Evolutionary conservation across 306 rosid genomes (phyloP), one percentile per base, ranked within the genome.

Genomic region (Cucurbita maxima): DNA sequence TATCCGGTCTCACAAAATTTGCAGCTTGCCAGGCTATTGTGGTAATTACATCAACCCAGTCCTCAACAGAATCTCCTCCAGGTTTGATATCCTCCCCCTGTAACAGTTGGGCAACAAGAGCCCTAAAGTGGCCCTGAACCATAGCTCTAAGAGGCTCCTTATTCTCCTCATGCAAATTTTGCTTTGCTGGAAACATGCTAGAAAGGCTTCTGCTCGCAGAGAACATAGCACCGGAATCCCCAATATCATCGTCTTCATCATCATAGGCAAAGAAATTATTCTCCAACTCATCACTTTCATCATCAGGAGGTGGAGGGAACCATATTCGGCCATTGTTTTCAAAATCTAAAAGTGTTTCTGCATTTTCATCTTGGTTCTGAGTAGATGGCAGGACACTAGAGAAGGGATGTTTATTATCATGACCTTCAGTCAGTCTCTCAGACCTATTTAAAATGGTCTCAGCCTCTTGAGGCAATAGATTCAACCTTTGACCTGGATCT

Each of bases 1-100:
- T 94, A 83, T 94, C 97, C 5, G 99, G 99, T 85, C 86, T 89
- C 78, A 94, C 92, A 85, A 85, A 94, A 86, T 78, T 88, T 73
- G 95, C 99, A 58, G 99, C 97, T 81, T 94, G 88, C 99, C 96
- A 86, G 18, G 99, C 97, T 78, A 94, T 60, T 70, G 78, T 62
- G 59, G 91, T 80, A 75, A 90, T 89, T 40, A 90, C 82, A 81
- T 90, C 95, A 64, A 90, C 91, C 99, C 97, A 94, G 76, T 88
- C 91, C 78, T 79, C 87, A 50, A 75, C 82, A 73, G 78, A 86
- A 83, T 83, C 81, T 79, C 83, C 96, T 73, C 82, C 85, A 61
- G 81, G 56, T 79, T 83, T 43, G 67, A 91, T 85, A 72, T 86
- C 97, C 79, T 87, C 97, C 77, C 89, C 96, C 78, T 82, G 92